phyloP scores from a whole-genome alignment of 108 stramenopile genomes.

The Discostella stelligeroides region DNA sequence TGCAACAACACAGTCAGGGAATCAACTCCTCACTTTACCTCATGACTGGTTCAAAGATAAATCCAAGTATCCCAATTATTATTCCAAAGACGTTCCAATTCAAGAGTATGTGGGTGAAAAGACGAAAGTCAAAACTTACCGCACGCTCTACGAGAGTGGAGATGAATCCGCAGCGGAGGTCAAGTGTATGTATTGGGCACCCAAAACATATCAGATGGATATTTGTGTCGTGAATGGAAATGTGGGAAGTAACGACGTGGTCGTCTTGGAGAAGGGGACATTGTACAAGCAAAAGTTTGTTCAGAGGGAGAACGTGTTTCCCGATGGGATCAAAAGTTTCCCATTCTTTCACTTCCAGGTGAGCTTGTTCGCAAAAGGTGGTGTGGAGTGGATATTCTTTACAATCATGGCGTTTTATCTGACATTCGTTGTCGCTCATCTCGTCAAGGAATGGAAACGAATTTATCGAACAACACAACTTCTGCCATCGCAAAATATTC shows the following conservation, averaged over 20 bases:
- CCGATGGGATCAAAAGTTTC: constrained; percentile 57
- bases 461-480: constrained; percentile 69
- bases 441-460: constrained; percentile 82
- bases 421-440: background rate
- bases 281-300: constrained; percentile 77
- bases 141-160: constrained; percentile 21
- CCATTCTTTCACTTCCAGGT: constrained; percentile 92
- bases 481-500: constrained; percentile 43
- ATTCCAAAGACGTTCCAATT: constrained; percentile 45
- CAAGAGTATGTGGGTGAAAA: constrained; percentile 58
- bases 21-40: constrained; percentile 32
- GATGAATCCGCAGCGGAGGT: constrained; percentile 38
- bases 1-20: constrained; percentile 32
- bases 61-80: constrained; percentile 39
- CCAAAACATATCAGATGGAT: constrained; percentile 70
- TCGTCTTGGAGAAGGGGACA: constrained; percentile 72
- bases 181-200: constrained; percentile 92
- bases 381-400: background rate
- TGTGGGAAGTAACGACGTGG: constrained; percentile 61
- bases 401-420: background rate
- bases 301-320: constrained; percentile 47
- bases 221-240: constrained; percentile 60
- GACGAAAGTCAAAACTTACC: constrained; percentile 47
- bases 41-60: constrained; percentile 71
- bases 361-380: constrained; percentile 6